These are phyloP conservation scores for Heliosperma pusillum DNA, from an alignment of 148 eudicot species.

Conservation along the genomic window DNA sequence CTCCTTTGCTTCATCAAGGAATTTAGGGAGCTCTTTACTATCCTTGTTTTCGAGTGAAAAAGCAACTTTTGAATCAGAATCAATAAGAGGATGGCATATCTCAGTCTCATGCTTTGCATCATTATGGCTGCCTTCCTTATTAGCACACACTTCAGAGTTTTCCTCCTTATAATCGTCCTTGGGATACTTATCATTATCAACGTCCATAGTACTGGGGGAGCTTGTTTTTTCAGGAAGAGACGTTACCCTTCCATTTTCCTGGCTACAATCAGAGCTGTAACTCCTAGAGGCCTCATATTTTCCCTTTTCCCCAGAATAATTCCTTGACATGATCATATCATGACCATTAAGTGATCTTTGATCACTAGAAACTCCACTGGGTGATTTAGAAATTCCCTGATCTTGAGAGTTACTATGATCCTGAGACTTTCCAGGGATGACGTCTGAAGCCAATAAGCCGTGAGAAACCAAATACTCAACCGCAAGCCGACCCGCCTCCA, in stretches of 20 bases:
- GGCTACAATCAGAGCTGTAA: constrained; percentile 43
- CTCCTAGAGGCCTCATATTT: constrained; percentile 43
- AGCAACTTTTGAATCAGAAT: constrained; percentile 26
- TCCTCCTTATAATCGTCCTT: constrained; percentile 27
- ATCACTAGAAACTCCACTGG: constrained; percentile 39
- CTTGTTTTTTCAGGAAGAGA: constrained; percentile 46
- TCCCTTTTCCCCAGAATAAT: constrained; percentile 45
- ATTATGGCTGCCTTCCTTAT: constrained; percentile 26
- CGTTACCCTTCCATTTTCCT: constrained; percentile 45
- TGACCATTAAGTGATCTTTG: constrained; percentile 41
- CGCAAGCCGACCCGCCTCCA: constrained; percentile 91
- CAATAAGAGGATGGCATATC: constrained; percentile 5
- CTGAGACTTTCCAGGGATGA: constrained; percentile 51
- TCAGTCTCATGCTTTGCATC: constrained; percentile 27
- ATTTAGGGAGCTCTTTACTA: constrained; percentile 26
- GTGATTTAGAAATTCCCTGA: not conserved
- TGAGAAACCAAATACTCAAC: constrained; percentile 76
- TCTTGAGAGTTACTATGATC: constrained; percentile 29
- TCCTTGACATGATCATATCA: constrained; percentile 30
- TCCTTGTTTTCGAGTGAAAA: constrained; percentile 28
- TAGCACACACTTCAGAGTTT: constrained; percentile 29
- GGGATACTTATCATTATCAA: constrained; percentile 18
- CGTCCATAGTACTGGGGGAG: constrained; percentile 31
- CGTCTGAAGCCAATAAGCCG: constrained; percentile 69
- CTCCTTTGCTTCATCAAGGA: constrained; percentile 28